Conservation (phyloP, 305 asterid species). For the Fraxinus greggii region DNA sequence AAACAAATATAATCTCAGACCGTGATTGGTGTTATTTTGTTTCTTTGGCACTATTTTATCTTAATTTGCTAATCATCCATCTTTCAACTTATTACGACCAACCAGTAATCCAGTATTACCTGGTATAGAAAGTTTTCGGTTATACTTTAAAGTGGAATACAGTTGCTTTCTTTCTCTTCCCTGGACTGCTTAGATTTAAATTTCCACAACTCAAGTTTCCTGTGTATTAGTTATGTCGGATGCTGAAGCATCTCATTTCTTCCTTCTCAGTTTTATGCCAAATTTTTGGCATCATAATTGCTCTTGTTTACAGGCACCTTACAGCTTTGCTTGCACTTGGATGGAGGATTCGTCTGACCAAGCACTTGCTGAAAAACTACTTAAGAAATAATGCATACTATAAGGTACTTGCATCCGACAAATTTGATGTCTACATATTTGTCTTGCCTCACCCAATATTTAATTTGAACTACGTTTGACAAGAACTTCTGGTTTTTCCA, state of each 20-base stretch:
- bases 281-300: neutral
- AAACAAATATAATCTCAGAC: neutral
- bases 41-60: neutral
- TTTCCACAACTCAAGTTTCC: constrained; percentile 3
- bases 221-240: neutral
- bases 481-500: constrained; percentile 6
- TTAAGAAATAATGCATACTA: constrained; percentile 85
- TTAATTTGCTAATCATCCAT: neutral
- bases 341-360: constrained; percentile 97
- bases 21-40: neutral
- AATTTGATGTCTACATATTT: constrained; percentile 10
- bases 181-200: constrained; percentile 9
- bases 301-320: constrained; percentile 62
- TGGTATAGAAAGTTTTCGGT: neutral
- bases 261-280: neutral
- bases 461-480: constrained; percentile 18
- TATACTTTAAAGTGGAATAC: neutral
- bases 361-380: constrained; percentile 77
- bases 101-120: neutral
- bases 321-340: constrained; percentile 91
- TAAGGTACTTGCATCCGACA: constrained; percentile 54
- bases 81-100: neutral
- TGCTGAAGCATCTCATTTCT: constrained; percentile 18
- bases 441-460: neutral
- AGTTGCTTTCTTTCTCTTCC: neutral